These are phyloP conservation scores for Achaetomiella virescens DNA, from an alignment of 495 filamentous ascomycete species.

Conservation along the genomic window DNA sequence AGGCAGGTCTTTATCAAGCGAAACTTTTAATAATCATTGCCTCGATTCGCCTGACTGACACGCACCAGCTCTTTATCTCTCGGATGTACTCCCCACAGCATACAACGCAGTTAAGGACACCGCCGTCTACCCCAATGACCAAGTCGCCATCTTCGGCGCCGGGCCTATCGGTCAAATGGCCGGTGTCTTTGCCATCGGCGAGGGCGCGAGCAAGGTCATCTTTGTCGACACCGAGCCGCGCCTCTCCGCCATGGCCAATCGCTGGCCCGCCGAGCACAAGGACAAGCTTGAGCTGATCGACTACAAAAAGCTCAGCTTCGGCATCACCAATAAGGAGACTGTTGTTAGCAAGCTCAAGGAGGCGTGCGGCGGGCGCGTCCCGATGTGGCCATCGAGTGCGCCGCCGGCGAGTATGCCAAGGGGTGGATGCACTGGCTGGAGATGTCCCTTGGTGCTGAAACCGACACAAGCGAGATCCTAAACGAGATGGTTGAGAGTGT, in stretches of 20 bases:
- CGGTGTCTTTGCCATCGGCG: constrained; percentile 62
- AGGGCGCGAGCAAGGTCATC: constrained; percentile 72
- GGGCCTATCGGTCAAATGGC: constrained; percentile 78
- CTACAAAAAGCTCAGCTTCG: constrained; percentile 42
- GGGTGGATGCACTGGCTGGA: constrained; percentile 76
- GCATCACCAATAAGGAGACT: constrained; percentile 44
- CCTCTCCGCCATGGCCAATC: constrained; percentile 58
- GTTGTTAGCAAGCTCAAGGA: constrained; percentile 70
- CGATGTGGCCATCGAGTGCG: constrained; percentile 78
- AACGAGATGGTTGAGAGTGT: constrained; percentile 84
- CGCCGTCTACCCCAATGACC: constrained; percentile 67
- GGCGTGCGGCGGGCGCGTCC: constrained; percentile 57
- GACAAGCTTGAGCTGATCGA: constrained; percentile 41
- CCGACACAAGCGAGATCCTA: constrained; percentile 77
- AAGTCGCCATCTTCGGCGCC: constrained; percentile 79
- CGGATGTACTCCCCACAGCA: constrained; percentile 70
- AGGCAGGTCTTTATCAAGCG: constrained; percentile 40
- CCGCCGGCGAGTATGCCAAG: constrained; percentile 80
- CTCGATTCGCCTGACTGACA: no score
- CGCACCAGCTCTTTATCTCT: constrained; percentile 57
- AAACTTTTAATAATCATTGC: no score
- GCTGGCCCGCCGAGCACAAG: constrained; percentile 44
- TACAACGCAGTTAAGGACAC: constrained; percentile 83
- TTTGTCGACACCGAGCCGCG: constrained; percentile 77
- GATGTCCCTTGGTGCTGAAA: constrained; percentile 66